Evolutionary conservation across 23 red algal species (phyloP).

Genomic region (Cyanidioschyzon merolae): DNA sequence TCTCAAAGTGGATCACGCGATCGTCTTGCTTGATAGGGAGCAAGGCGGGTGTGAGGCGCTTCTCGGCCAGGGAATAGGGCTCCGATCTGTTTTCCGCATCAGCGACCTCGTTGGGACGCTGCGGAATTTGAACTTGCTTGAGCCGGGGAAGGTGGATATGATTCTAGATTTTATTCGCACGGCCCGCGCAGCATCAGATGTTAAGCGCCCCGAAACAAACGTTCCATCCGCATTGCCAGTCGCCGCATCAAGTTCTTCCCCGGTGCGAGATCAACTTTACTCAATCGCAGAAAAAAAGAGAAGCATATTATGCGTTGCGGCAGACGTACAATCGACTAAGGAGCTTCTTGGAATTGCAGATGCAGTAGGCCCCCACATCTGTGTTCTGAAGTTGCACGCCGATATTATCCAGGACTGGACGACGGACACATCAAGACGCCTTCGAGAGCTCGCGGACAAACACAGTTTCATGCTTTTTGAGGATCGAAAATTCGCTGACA

Average conservation of each 20-base stretch:
- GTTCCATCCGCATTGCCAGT: background rate
- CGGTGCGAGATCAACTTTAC: slow-evolving; percentile 41
- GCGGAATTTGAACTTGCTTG: slow-evolving; percentile 20
- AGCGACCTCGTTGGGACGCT: slow-evolving; percentile 33
- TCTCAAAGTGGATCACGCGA: slow-evolving; percentile 40
- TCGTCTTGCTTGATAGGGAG: slow-evolving; percentile 83
- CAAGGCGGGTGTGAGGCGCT: slow-evolving; percentile 63
- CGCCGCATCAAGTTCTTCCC: slow-evolving; percentile 17
- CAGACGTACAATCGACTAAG: slow-evolving; percentile 57
- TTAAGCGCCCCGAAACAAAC: background rate
- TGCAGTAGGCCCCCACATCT: slow-evolving; percentile 62
- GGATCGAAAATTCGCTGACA: slow-evolving; percentile 97
- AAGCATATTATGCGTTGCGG: slow-evolving; percentile 74
- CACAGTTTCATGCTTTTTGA: slow-evolving; percentile 90
- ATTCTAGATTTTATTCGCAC: slow-evolving; percentile 45
- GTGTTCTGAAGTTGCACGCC: slow-evolving; percentile 80
- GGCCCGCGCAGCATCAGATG: slow-evolving; percentile 25
- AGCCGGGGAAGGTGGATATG: slow-evolving; percentile 15
- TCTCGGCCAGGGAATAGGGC: slow-evolving; percentile 21
- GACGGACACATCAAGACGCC: slow-evolving; percentile 25
- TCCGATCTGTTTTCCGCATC: slow-evolving; percentile 53
- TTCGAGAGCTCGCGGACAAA: slow-evolving; percentile 37
- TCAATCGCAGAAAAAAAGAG: slow-evolving; percentile 52
- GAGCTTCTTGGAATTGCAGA: slow-evolving; percentile 62
- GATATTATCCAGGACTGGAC: slow-evolving; percentile 88